These are phyloP conservation scores for Miscanthus lutarioriparius DNA, from an alignment of 176 grass and related monocot genomes.

Conservation along the genomic window DNA sequence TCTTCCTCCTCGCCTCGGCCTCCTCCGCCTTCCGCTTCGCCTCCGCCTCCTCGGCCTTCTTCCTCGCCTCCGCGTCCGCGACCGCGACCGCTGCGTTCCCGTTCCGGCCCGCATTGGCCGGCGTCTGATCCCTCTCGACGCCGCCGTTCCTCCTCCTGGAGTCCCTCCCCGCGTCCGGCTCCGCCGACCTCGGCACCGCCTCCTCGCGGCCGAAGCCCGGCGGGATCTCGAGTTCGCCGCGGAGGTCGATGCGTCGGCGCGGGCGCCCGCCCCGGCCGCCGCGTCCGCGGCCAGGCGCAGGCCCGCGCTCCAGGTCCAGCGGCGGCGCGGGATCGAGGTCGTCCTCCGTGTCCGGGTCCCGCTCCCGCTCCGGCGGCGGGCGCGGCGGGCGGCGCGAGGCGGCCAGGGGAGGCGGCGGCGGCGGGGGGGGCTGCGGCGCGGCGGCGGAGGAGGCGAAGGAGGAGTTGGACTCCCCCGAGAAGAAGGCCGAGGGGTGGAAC, in stretches of 20 bases:
- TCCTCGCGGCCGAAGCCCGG: constrained; percentile 13
- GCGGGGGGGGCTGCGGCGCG: constrained; percentile 2
- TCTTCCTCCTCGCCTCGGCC: constrained; percentile 51
- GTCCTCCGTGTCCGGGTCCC: background rate
- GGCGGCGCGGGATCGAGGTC: constrained; percentile 28
- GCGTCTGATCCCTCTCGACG: constrained; percentile 35
- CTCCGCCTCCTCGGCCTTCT: constrained; percentile 43
- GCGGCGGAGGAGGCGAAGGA: constrained; percentile 22
- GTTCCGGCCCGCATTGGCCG: constrained; percentile 31
- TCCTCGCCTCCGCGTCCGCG: constrained; percentile 48
- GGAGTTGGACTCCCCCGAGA: constrained; percentile 63
- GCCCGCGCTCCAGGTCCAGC: constrained; percentile 47
- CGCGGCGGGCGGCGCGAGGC: constrained; percentile 31
- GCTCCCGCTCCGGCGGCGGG: constrained; percentile 3
- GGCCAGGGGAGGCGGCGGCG: constrained; percentile 16
- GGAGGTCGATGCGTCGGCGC: constrained; percentile 52
- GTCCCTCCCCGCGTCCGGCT: constrained; percentile 23
- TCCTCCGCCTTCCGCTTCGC: constrained; percentile 47
- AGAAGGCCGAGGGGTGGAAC: constrained; percentile 56
- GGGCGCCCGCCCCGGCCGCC: background rate
- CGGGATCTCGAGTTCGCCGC: constrained; percentile 59
- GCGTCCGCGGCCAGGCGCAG: background rate
- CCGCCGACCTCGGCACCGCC: background rate
- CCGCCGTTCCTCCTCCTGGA: constrained; percentile 40
- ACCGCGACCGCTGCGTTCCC: constrained; percentile 32